Percentiles rank a stretch among this genome's conserved stretches.
Conservation (phyloP, 2,329 filamentous ascomycete genomes). For the Claviceps quebecensis region DNA sequence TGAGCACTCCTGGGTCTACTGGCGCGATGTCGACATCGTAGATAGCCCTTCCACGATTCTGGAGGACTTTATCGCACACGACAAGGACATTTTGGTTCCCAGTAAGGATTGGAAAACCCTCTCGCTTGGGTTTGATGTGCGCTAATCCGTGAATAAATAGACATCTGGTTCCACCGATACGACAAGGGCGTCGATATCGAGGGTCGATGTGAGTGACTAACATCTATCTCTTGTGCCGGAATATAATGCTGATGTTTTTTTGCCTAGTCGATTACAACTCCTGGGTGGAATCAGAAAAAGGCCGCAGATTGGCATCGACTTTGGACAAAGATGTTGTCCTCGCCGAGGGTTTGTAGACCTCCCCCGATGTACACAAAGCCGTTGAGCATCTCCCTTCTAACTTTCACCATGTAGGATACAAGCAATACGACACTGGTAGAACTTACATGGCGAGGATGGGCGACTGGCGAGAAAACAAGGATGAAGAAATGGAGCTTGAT, state of each 20-base stretch:
- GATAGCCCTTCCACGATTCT: constrained; percentile 79
- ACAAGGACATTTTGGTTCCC: constrained; percentile 83
- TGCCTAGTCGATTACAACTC: constrained; percentile 92
- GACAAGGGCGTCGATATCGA: constrained; percentile 73
- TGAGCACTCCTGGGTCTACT: constrained; percentile 97
- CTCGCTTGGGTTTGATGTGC: constrained; percentile 1
- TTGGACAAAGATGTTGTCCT: constrained; percentile 72
- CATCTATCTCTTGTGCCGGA: background rate
- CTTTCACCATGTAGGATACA: constrained; percentile 52
- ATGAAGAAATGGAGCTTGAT: constrained; percentile 83
- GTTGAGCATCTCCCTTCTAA: constrained; percentile 8
- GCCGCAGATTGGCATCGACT: constrained; percentile 54
- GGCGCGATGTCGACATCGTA: constrained; percentile 92
- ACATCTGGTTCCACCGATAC: constrained; percentile 95
- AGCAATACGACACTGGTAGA: constrained; percentile 80
- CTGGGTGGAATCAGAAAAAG: constrained; percentile 88
- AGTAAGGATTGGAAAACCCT: constrained; percentile 46
- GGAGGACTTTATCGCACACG: constrained; percentile 89
- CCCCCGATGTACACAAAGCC: background rate
- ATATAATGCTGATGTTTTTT: constrained; percentile 6
- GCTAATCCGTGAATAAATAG: constrained; percentile 31
- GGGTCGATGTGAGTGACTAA: constrained; percentile 63
- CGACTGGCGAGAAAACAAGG: constrained; percentile 82
- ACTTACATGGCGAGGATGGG: constrained; percentile 84
- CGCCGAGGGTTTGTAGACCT: constrained; percentile 56